phyloP scores from a whole-genome alignment of 495 filamentous ascomycete genomes.

The Hypoxylon rickii region DNA sequence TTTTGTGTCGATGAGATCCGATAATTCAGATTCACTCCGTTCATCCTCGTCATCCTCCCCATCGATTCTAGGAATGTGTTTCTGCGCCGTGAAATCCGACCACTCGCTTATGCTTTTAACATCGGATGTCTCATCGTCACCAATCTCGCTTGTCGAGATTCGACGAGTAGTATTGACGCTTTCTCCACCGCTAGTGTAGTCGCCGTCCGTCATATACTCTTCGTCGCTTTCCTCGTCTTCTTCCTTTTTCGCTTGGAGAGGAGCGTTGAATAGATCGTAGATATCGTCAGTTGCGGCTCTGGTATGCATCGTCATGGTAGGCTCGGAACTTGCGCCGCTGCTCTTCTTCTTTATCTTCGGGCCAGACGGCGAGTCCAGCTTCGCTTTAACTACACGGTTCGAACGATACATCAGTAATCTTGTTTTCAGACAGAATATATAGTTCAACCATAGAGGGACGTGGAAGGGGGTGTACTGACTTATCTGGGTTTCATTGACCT shows the following conservation, averaged over 20 bases:
- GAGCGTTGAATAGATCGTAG: slow-evolving; percentile 94
- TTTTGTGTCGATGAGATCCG: slow-evolving; percentile 21
- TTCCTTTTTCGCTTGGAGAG: slow-evolving; percentile 58
- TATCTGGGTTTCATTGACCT: slow-evolving; percentile 84
- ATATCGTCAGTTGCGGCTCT: slow-evolving; percentile 96
- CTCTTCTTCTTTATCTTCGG: slow-evolving; percentile 70
- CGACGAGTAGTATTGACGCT: slow-evolving; percentile 74
- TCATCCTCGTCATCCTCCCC: slow-evolving; percentile 31
- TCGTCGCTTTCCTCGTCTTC: slow-evolving; percentile 64
- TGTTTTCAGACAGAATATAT: neutral
- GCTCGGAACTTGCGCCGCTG: slow-evolving; percentile 59
- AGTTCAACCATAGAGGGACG: neutral
- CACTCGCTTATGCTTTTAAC: slow-evolving; percentile 76
- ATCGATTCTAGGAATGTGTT: slow-evolving; percentile 65
- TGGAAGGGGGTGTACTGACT: slow-evolving; percentile 55
- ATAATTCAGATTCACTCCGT: slow-evolving; percentile 28
- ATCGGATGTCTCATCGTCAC: slow-evolving; percentile 55
- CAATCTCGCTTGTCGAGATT: slow-evolving; percentile 56
- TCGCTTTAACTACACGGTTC: slow-evolving; percentile 94
- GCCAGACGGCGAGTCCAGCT: slow-evolving; percentile 81
- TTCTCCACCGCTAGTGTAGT: slow-evolving; percentile 82
- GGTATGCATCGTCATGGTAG: slow-evolving; percentile 97
- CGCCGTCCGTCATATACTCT: slow-evolving; percentile 67
- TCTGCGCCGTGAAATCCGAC: slow-evolving; percentile 81
- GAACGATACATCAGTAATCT: slow-evolving; percentile 8